A percentile compares a stretch with the other conserved stretches of the same genome.
These are phyloP conservation scores for Trichosanthes cucumerina DNA, from an alignment of 306 rosid genomes.

Conservation along the genomic window DNA sequence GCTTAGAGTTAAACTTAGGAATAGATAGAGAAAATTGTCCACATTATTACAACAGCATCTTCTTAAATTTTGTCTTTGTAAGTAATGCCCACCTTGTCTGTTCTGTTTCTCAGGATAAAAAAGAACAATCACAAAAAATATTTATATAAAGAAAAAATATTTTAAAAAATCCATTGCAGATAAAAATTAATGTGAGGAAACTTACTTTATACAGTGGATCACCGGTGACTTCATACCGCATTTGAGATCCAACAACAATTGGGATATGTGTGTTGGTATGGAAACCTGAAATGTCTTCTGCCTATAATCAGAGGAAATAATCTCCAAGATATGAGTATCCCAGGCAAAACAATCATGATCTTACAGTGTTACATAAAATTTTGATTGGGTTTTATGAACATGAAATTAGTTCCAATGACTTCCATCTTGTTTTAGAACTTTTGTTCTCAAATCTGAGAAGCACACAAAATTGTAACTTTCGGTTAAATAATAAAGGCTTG, in stretches of 20 bases:
- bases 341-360: background rate
- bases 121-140: background rate
- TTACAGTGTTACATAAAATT: background rate
- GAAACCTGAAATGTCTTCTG: slow-evolving; percentile 54
- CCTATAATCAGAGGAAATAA: slow-evolving; percentile 28
- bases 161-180: background rate
- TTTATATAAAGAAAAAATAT: background rate
- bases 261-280: slow-evolving; percentile 90
- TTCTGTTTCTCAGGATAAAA: background rate
- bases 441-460: background rate
- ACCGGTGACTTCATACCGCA: slow-evolving; percentile 78
- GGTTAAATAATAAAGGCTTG: background rate
- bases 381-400: background rate
- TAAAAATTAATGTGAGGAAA: background rate
- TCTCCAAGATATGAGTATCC: background rate
- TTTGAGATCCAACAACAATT: slow-evolving; percentile 71
- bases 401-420: background rate
- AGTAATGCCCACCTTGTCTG: background rate
- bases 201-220: slow-evolving; percentile 79
- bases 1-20: background rate
- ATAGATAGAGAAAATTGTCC: background rate
- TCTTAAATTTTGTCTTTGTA: background rate
- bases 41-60: background rate
- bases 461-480: background rate
- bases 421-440: background rate